These are phyloP conservation scores for Eremomyces bilateralis DNA, from an alignment of 495 filamentous ascomycete genomes.

Conservation along the genomic window DNA sequence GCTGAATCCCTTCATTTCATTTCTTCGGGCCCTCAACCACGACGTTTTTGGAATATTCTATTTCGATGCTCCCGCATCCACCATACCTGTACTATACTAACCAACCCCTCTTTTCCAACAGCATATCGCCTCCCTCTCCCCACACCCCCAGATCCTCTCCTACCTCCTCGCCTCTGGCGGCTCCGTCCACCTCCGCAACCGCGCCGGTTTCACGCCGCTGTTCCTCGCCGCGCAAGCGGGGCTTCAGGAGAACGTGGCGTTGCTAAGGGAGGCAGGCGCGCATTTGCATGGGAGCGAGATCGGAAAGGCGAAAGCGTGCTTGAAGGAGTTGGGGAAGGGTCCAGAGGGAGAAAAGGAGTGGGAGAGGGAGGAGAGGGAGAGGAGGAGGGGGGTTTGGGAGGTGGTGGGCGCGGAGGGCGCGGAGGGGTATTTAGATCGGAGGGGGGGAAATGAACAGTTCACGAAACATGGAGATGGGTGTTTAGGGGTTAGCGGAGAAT, in stretches of 20 bases:
- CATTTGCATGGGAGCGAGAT: slow-evolving; percentile 45
- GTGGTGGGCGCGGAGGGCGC: background rate
- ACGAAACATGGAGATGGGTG: no score
- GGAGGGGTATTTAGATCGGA: no score
- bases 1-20: no score
- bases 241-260: slow-evolving; percentile 33
- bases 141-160: slow-evolving; percentile 38
- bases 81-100: no score
- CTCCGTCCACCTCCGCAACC: slow-evolving; percentile 70
- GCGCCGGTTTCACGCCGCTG: slow-evolving; percentile 58
- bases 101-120: no score
- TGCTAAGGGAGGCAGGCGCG: slow-evolving; percentile 50
- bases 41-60: no score
- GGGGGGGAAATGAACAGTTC: no score
- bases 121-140: slow-evolving; percentile 43
- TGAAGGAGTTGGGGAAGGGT: background rate
- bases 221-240: slow-evolving; percentile 50
- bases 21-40: no score
- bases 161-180: slow-evolving; percentile 58
- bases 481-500: no score
- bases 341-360: background rate
- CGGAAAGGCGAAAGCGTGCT: slow-evolving; percentile 6
- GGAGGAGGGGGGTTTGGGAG: background rate
- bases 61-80: no score
- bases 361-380: background rate